Evolutionary conservation across 176 grass and related monocot genomes (phyloP), one percentile per base, ranked within the genome.

Genomic region (Aechmea fasciata): DNA sequence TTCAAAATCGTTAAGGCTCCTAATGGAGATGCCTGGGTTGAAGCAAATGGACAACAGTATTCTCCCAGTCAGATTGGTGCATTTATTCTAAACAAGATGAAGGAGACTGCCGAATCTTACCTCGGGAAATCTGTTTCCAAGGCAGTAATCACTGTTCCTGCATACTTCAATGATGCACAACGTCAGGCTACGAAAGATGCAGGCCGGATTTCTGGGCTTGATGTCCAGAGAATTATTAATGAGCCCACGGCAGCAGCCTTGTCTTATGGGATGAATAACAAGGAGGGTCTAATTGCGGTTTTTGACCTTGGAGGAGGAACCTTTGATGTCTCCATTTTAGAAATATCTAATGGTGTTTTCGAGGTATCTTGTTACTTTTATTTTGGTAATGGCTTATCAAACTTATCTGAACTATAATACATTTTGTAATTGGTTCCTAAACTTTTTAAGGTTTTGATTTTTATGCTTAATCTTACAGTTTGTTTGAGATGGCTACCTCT

Each of bases 291-390:
- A 48, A 91, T 91, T 66, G 88, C 88, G 11, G 88, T 91, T 41
- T 91, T 87, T 76, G 88, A 91, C 75, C 84, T 91, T 47, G 88
- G 84, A 61, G 88, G 88, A 72, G 88, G 88, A 69, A 91, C 84
- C 41, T 91, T 91, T 66, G 88, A 91, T 84, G 76, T 91, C 50
- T 91, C 88, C 17, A 87, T 91, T 51, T 83, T 91, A 68, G 88
- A 91, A 71, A 91, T 91, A 53, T 91, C 84, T 23, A 91, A 91
- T 73, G 88, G 88, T 63, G 88, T 87, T 9, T 91, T 91, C 76
- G 88, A 91, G 88, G 88, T 91, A 26, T 41, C 33, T 23, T 9
- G 18, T 52, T 52, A 51, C 29, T n/a, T 13, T 0, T 57, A 29
- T 24, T 15, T n/a, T 57, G 9, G 33, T 41, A 41, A 41, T 7